Evolutionary conservation across 129 eudicot species (phyloP), one percentile per base, ranked within the genome.

Genomic region (Gnaphalium uliginosum): DNA sequence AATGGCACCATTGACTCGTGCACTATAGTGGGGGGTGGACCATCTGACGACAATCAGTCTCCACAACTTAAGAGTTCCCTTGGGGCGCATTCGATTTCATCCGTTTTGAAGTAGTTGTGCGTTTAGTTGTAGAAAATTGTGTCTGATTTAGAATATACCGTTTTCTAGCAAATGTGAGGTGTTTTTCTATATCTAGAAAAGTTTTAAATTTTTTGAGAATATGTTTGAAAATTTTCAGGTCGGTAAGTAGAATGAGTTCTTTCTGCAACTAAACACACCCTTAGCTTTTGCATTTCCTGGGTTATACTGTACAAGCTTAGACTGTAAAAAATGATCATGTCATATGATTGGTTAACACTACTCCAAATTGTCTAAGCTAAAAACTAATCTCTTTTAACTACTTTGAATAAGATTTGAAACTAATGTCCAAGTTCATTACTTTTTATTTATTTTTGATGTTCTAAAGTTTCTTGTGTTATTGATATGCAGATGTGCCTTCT

Each of bases 401-500:
- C 24, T 30, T 64, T 9, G 10, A 30, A 15, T 64, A 8, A 29
- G 46, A 30, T 26, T 46, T 64, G 69, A 26, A 29, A 63, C 1
- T 4, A 35, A 32, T 19, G 71, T 65, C 46, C 46, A 23, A 30
- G 8, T 27, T 27, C 15, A 25, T 5, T 26, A 22, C 13, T 56
- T 5, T 19, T 15, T 23, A 21, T 10, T 59, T 23, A 4, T 62
- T 62, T 62, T 9, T 15, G 26, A 8, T 33, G 71, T 53, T 30
- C 29, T 33, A 32, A 30, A 71, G 58, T 60, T 59, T 51, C 22
- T 51, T 8, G 64, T 53, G 64, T 51, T 71, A 68, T 30, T 64
- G 32, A 64, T 76, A 69, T 76, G 81, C 87, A 92, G 98, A 89
- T 92, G 94, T 92, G 98, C 59, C 23, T 92, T 68, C 92, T 92